Percentiles rank a stretch among this genome's conserved stretches.
Conservation (phyloP, 257 asterid genomes). For the Capsicum chinense region DNA sequence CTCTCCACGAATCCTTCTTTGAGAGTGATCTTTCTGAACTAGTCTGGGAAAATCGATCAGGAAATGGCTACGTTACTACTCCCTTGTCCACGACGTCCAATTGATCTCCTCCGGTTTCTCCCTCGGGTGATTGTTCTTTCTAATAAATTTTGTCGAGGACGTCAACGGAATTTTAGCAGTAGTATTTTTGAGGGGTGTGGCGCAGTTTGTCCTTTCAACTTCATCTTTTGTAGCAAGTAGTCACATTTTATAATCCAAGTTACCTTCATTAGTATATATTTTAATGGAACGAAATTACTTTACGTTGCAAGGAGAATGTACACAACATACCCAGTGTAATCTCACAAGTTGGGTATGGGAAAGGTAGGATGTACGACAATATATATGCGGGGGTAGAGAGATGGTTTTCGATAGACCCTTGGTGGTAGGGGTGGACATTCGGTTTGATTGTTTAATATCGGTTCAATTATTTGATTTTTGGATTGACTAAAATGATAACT, state of each 20-base stretch:
- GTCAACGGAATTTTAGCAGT: not conserved
- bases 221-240: not conserved
- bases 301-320: not conserved
- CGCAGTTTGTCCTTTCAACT: not conserved
- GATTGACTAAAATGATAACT: no score
- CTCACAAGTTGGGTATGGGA: no score
- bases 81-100: not conserved
- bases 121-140: not conserved
- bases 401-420: no score
- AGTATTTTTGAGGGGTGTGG: not conserved
- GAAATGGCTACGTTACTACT: constrained; percentile 41
- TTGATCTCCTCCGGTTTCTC: not conserved
- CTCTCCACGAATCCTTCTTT: constrained; percentile 75
- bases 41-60: constrained; percentile 44
- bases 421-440: no score
- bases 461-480: no score
- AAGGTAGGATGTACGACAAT: no score
- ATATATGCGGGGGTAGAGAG: no score
- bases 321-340: not conserved
- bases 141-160: constrained; percentile 10
- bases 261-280: not conserved
- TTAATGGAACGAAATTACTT: not conserved
- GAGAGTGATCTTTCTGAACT: constrained; percentile 57
- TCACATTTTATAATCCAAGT: not conserved
- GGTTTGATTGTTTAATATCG: no score